Percentiles rank a stretch among this genome's conserved stretches.
phyloP scores from a whole-genome alignment of 352 stramenopile genomes.

The Phytophthora ramorum region DNA sequence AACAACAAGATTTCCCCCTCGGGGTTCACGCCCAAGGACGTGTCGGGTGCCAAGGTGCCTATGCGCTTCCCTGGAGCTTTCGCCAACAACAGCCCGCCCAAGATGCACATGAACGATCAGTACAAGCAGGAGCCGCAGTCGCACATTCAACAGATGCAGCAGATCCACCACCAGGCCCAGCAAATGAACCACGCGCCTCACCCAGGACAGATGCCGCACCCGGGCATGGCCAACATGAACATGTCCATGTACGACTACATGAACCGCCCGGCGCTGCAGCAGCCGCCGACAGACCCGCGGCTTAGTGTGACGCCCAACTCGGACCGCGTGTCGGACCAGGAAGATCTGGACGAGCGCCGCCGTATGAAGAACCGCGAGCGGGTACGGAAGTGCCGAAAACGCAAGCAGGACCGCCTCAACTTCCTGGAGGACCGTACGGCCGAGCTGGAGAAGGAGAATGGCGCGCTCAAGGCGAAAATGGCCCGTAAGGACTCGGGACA shows the following conservation, averaged over 20 bases:
- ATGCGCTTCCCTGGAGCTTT: slow-evolving; percentile 79
- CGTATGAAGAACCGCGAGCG: slow-evolving; percentile 91
- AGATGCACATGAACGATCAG: slow-evolving; percentile 56
- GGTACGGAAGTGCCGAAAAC: slow-evolving; percentile 90
- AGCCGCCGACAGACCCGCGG: slow-evolving; percentile 41
- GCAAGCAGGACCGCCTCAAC: slow-evolving; percentile 89
- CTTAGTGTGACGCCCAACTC: slow-evolving; percentile 71
- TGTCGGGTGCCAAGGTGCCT: slow-evolving; percentile 72
- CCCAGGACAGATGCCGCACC: slow-evolving; percentile 49
- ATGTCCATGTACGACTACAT: slow-evolving; percentile 91
- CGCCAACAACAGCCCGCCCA: slow-evolving; percentile 58
- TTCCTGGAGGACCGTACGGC: slow-evolving; percentile 86
- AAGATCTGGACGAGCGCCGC: slow-evolving; percentile 85
- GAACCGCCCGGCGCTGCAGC: slow-evolving; percentile 66
- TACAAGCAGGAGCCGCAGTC: slow-evolving; percentile 58
- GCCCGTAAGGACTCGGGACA: slow-evolving; percentile 52
- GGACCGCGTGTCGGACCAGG: slow-evolving; percentile 71
- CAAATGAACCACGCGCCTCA: slow-evolving; percentile 55
- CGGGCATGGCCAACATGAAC: slow-evolving; percentile 67
- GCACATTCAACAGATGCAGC: slow-evolving; percentile 52
- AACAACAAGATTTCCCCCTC: slow-evolving; percentile 84
- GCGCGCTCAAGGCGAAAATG: slow-evolving; percentile 76
- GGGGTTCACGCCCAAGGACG: slow-evolving; percentile 81
- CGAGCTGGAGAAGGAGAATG: slow-evolving; percentile 88
- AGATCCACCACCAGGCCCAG: slow-evolving; percentile 61